Evolutionary conservation across 148 eudicot genomes (phyloP).

Genomic region (Vaccinium vitisidaea): DNA sequence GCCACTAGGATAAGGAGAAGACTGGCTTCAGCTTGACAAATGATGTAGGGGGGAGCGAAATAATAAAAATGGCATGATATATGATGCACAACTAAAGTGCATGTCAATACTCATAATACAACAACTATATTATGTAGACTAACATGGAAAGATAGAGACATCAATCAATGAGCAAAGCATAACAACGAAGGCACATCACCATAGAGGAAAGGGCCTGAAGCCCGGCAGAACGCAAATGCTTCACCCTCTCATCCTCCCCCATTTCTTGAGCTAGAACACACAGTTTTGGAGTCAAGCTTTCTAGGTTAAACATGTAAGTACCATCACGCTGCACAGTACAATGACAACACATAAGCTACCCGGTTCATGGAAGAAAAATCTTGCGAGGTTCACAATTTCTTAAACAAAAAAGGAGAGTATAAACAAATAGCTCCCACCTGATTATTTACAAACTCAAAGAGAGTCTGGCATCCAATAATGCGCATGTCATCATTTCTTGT

Average conservation of each 20-base stretch:
- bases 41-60: not conserved
- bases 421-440: constrained; percentile 45
- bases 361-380: not conserved
- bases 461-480: constrained; percentile 67
- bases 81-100: not conserved
- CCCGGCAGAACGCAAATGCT: constrained; percentile 62
- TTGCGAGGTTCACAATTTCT: not conserved
- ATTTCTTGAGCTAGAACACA: constrained; percentile 78
- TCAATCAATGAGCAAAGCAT: not conserved
- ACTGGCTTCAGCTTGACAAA: not conserved
- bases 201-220: constrained; percentile 77
- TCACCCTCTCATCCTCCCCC: constrained; percentile 61
- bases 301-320: constrained; percentile 74
- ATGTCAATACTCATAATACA: not conserved
- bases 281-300: constrained; percentile 72
- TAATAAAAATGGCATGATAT: not conserved
- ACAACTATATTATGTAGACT: not conserved
- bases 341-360: constrained; percentile 6
- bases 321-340: constrained; percentile 59
- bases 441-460: constrained; percentile 72
- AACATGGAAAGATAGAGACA: not conserved
- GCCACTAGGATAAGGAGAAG: constrained; percentile 4
- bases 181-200: constrained; percentile 36
- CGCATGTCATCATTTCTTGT: constrained; percentile 72
- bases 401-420: not conserved